Percentiles rank a stretch among this genome's conserved stretches.
Conservation (phyloP, 2,329 filamentous ascomycete genomes). For the Talaromyces sp. region DNA sequence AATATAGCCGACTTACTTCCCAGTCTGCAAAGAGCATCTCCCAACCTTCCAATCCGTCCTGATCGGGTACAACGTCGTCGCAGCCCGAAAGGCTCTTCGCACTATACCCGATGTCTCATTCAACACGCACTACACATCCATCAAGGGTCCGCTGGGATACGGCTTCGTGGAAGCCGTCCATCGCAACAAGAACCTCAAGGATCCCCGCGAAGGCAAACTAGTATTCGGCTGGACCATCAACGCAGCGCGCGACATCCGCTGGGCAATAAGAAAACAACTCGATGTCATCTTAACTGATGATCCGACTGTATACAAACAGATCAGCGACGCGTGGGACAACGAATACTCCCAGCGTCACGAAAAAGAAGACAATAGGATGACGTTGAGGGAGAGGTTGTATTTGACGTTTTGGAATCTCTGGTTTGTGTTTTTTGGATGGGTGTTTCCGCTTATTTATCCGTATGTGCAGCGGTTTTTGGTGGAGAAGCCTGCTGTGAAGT, state of each 20-base stretch:
- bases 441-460: constrained; percentile 5
- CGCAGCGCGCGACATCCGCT: constrained; percentile 72
- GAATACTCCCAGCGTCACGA: neutral
- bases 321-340: constrained; percentile 16
- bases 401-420: constrained; percentile 6
- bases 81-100: constrained; percentile 67
- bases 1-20: constrained; percentile 63
- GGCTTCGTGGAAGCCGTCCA: constrained; percentile 64
- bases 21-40: constrained; percentile 56
- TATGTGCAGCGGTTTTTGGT: constrained; percentile 11
- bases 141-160: constrained; percentile 65
- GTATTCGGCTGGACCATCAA: constrained; percentile 89
- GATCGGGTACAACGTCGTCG: constrained; percentile 46
- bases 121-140: constrained; percentile 68
- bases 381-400: constrained; percentile 3
- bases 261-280: constrained; percentile 63
- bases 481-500: constrained; percentile 9
- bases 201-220: constrained; percentile 41
- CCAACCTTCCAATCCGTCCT: constrained; percentile 37
- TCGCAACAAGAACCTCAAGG: constrained; percentile 34
- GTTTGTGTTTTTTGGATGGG: constrained; percentile 14
- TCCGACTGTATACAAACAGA: constrained; percentile 46
- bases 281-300: constrained; percentile 88
- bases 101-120: constrained; percentile 63
- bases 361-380: constrained; percentile 10